Conservation (phyloP, 768 basidiomycete genomes). For the Amanita inopinata region DNA sequence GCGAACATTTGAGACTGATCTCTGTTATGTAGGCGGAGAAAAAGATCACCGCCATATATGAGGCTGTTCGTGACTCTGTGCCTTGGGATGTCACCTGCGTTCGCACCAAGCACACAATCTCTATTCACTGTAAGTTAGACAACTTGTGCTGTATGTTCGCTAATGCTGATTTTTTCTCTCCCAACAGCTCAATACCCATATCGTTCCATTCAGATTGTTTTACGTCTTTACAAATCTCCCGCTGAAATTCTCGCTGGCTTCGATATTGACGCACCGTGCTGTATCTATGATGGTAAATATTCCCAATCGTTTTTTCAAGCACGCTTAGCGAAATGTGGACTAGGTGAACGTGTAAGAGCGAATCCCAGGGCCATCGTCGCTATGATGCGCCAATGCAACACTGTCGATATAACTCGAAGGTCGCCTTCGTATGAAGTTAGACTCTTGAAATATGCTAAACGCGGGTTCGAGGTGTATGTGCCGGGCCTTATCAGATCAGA, state of each 20-base stretch:
- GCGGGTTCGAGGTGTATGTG: conserved; percentile 39
- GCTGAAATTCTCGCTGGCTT: conserved; percentile 61
- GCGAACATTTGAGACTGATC: neutral
- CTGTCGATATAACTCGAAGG: conserved; percentile 36
- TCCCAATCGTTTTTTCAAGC: neutral
- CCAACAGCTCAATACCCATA: conserved; percentile 52
- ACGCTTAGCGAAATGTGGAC: neutral
- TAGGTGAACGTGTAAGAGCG: conserved; percentile 29
- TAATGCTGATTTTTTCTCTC: neutral
- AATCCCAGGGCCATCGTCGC: conserved; percentile 38
- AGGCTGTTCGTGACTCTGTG: conserved; percentile 54
- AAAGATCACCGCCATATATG: conserved; percentile 50
- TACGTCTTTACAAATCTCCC: conserved; percentile 54
- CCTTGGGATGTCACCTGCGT: conserved; percentile 64
- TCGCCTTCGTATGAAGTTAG: conserved; percentile 45
- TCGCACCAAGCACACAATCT: conserved; percentile 55
- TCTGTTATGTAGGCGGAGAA: conserved; percentile 36
- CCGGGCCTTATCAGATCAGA: conserved; percentile 27
- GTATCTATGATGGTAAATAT: conserved; percentile 35
- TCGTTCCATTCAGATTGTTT: conserved; percentile 54
- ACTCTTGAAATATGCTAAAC: conserved; percentile 33
- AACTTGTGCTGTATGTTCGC: neutral
- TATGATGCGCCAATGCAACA: conserved; percentile 41
- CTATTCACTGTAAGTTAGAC: conserved; percentile 43
- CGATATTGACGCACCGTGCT: conserved; percentile 58